These are phyloP conservation scores for Blastomyces gilchristii DNA, from an alignment of 2,329 filamentous ascomycete genomes.

Conservation along the genomic window DNA sequence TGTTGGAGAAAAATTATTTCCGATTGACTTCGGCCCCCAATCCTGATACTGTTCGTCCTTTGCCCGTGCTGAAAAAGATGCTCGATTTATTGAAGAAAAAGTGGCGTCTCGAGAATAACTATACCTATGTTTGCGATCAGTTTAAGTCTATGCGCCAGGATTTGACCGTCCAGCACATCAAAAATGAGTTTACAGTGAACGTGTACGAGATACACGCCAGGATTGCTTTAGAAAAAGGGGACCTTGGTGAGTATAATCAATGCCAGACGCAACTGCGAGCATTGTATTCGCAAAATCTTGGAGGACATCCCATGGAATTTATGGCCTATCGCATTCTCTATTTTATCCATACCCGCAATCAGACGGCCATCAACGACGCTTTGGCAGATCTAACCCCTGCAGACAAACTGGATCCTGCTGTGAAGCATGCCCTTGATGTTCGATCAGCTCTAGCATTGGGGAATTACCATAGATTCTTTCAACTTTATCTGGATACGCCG, in stretches of 20 bases:
- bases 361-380: conserved; percentile 93
- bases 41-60: conserved; percentile 76
- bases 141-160: conserved; percentile 98
- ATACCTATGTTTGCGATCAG: conserved; percentile 96
- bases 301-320: conserved; percentile 88
- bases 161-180: conserved; percentile 93
- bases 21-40: conserved; percentile 85
- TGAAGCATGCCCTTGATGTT: conserved; percentile 85
- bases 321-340: conserved; percentile 99
- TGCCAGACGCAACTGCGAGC: conserved; percentile 96
- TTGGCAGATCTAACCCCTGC: conserved; percentile 96
- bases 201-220: conserved; percentile 97
- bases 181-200: conserved; percentile 88
- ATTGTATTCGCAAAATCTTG: conserved; percentile 75
- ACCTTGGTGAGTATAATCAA: conserved; percentile 99
- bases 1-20: conserved; percentile 86
- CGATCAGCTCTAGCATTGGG: conserved; percentile 84
- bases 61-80: conserved; percentile 68
- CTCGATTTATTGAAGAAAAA: conserved; percentile 85
- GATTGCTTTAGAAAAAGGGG: conserved; percentile 94
- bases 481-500: conserved; percentile 83
- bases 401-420: conserved; percentile 77
- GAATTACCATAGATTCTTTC: conserved; percentile 97
- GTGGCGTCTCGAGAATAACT: conserved; percentile 89
- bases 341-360: conserved; percentile 98